A percentile compares a stretch with the other conserved stretches of the same genome.
Evolutionary conservation across 1,284 basidiomycete genomes (phyloP).

Genomic region (Stygiomarasmius scandens): DNA sequence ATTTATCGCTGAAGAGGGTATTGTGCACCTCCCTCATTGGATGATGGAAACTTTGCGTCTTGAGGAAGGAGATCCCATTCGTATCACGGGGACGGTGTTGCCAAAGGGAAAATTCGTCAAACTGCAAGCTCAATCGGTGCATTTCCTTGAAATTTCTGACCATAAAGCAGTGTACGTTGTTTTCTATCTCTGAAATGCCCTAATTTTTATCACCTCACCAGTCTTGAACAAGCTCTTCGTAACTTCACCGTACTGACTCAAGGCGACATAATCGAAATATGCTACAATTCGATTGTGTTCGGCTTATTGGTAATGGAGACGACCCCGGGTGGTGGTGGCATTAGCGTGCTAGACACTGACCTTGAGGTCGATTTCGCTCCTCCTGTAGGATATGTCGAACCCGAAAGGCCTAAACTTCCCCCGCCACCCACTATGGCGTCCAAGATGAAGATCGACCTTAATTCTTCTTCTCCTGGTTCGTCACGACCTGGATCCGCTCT

Average conservation of each 20-base stretch:
- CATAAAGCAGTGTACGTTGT: conserved; percentile 91
- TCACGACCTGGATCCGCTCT: conserved; percentile 79
- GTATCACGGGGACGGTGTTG: conserved; percentile 86
- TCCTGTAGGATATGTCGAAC: conserved; percentile 86
- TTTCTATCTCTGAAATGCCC: conserved; percentile 2
- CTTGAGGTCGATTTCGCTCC: conserved; percentile 88
- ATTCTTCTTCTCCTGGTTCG: conserved; percentile 78
- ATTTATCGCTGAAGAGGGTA: conserved; percentile 97
- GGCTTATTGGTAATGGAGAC: conserved; percentile 97
- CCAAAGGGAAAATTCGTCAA: conserved; percentile 97
- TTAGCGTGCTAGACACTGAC: conserved; percentile 94
- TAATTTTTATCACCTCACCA: conserved; percentile 30
- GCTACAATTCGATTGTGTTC: conserved; percentile 91
- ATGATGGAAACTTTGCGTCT: conserved; percentile 98
- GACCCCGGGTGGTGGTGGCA: conserved; percentile 85
- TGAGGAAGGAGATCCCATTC: conserved; percentile 93
- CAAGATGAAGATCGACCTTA: conserved; percentile 93
- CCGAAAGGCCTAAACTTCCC: conserved; percentile 79
- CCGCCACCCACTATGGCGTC: conserved; percentile 94
- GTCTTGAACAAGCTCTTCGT: conserved; percentile 92
- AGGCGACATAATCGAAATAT: conserved; percentile 91
- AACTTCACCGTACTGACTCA: conserved; percentile 92
- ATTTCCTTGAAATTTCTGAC: conserved; percentile 94
- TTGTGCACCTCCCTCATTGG: conserved; percentile 96
- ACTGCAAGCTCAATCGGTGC: conserved; percentile 92